Conservation (phyloP, 2,329 filamentous ascomycete species). For the Mariannaea sp. region DNA sequence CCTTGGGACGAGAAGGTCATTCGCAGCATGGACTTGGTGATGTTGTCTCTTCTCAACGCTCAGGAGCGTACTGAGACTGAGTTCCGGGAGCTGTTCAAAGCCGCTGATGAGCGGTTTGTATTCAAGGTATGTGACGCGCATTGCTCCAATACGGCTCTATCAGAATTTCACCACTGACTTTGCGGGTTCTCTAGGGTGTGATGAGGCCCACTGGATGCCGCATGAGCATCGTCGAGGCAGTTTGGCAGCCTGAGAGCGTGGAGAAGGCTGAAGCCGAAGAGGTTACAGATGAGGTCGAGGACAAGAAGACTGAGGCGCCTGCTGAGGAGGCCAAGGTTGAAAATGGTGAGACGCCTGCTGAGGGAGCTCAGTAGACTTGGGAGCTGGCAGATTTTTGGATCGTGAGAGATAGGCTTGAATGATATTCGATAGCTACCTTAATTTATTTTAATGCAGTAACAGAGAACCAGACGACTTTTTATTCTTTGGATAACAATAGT, state of each 20-base stretch:
- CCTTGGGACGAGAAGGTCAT: slow-evolving; percentile 54
- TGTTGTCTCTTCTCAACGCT: slow-evolving; percentile 57
- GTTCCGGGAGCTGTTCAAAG: slow-evolving; percentile 51
- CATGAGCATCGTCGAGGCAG: slow-evolving; percentile 56
- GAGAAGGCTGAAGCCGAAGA: slow-evolving; percentile 3
- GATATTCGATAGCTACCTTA: too few species aligned
- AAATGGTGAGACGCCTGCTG: not conserved
- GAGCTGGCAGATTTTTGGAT: not conserved
- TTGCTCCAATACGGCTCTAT: too few species aligned
- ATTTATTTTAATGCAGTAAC: not conserved
- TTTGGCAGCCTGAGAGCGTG: slow-evolving; percentile 46
- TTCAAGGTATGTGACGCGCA: slow-evolving; percentile 43
- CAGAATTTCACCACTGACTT: slow-evolving; percentile 13
- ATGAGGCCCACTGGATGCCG: slow-evolving; percentile 47
- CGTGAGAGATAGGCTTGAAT: too few species aligned
- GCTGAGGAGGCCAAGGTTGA: slow-evolving; percentile 1
- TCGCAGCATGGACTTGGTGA: slow-evolving; percentile 56
- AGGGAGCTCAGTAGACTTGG: not conserved
- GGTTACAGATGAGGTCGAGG: not conserved
- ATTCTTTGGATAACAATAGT: too few species aligned
- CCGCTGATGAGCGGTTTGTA: slow-evolving; percentile 48
- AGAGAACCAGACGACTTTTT: not conserved
- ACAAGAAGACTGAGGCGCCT: not conserved
- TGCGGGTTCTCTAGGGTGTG: slow-evolving; percentile 45
- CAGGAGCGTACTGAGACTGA: slow-evolving; percentile 55